Conservation (phyloP, 352 stramenopile genomes). For the Phytophthora macrochlamydospora region DNA sequence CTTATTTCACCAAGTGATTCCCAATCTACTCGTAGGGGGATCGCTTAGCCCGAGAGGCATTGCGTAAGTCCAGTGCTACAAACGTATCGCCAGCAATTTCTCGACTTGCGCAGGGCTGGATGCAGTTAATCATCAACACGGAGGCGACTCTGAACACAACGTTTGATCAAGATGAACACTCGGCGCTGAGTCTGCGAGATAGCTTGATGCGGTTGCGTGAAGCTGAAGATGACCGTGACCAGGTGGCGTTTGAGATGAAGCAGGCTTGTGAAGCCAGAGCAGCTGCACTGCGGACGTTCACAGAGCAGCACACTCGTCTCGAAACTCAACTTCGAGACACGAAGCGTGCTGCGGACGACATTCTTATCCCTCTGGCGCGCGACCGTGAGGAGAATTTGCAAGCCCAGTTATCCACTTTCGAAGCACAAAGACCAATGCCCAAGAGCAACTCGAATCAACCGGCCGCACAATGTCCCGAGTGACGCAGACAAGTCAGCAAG, state of each 20-base stretch:
- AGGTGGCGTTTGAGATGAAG: slow-evolving; percentile 64
- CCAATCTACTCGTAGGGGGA: slow-evolving; percentile 33
- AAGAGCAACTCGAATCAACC: slow-evolving; percentile 43
- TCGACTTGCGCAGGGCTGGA: slow-evolving; percentile 40
- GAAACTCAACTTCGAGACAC: slow-evolving; percentile 55
- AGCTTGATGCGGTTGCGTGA: slow-evolving; percentile 64
- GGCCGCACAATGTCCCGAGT: slow-evolving; percentile 34
- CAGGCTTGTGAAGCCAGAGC: slow-evolving; percentile 40
- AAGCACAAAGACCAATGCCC: slow-evolving; percentile 36
- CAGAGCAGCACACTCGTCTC: slow-evolving; percentile 38
- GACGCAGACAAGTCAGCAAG: slow-evolving; percentile 45
- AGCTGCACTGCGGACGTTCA: slow-evolving; percentile 34
- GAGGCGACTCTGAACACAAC: slow-evolving; percentile 49
- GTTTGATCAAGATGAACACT: slow-evolving; percentile 59
- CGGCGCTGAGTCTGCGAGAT: slow-evolving; percentile 39
- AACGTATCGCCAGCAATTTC: slow-evolving; percentile 44
- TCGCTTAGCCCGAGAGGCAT: slow-evolving; percentile 38
- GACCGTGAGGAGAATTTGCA: slow-evolving; percentile 55
- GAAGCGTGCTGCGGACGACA: slow-evolving; percentile 41
- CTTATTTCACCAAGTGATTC: neutral
- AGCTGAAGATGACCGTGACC: slow-evolving; percentile 61
- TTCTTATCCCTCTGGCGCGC: slow-evolving; percentile 36
- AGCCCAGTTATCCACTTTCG: slow-evolving; percentile 40
- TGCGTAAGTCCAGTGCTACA: slow-evolving; percentile 47
- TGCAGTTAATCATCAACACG: slow-evolving; percentile 46